Conservation (phyloP, 805 yeast species). For the Yarrowia alimentaria region DNA sequence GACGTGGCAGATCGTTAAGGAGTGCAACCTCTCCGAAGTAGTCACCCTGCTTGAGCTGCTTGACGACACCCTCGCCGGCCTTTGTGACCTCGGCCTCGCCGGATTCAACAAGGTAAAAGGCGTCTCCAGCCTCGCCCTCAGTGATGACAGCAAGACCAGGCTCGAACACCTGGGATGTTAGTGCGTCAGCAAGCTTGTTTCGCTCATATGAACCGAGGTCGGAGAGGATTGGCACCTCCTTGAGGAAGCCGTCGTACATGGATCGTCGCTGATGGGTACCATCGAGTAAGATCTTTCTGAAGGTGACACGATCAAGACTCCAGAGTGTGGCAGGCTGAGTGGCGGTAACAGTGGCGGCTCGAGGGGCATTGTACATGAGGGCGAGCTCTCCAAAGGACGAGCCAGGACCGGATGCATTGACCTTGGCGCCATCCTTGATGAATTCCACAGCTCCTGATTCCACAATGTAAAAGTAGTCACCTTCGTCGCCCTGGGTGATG, state of each 20-base stretch:
- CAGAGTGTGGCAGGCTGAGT: constrained; percentile 70
- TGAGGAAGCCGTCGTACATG: constrained; percentile 84
- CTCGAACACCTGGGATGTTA: constrained; percentile 69
- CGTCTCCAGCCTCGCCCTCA: constrained; percentile 84
- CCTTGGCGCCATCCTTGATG: constrained; percentile 65
- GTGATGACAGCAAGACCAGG: constrained; percentile 72
- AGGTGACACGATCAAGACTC: constrained; percentile 92
- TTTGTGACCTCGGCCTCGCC: constrained; percentile 80
- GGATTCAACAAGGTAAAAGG: constrained; percentile 69
- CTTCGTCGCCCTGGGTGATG: constrained; percentile 90
- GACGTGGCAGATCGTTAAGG: constrained; percentile 86
- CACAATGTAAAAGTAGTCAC: constrained; percentile 85
- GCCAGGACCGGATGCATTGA: constrained; percentile 77
- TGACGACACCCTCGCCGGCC: constrained; percentile 53
- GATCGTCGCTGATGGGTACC: constrained; percentile 87
- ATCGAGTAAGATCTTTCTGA: constrained; percentile 85
- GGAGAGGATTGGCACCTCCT: constrained; percentile 78
- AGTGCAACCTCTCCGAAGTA: constrained; percentile 97
- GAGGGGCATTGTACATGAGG: constrained; percentile 93
- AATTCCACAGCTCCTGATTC: constrained; percentile 84
- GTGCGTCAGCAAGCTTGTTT: constrained; percentile 90
- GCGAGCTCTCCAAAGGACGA: constrained; percentile 96
- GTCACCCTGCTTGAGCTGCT: constrained; percentile 73
- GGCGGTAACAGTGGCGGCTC: constrained; percentile 92
- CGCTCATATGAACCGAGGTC: constrained; percentile 76